Evolutionary conservation across 148 eudicot genomes (phyloP), one percentile per base, ranked within the genome.

Genomic region (Rhododendron vialii): DNA sequence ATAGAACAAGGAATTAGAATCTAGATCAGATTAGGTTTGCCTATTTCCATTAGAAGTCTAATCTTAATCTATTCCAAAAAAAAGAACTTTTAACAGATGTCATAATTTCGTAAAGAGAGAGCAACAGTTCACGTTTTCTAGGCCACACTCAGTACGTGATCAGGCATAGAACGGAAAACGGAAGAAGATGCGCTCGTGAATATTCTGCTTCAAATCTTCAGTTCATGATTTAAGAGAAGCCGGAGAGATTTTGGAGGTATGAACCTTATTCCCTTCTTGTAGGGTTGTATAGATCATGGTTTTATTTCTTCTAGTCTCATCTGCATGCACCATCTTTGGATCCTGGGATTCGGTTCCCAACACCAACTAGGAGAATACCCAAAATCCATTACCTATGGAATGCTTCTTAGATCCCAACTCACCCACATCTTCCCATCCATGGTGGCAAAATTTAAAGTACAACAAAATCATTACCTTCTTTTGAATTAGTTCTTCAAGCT

Each of bases 401-500:
- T 82, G 48, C 47, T 38, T 82, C 45, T 22, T 57, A 7, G 45
- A 35, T 9, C 57, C 38, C 63, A 45, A 28, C 43, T 18, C n/a
- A 7, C 48, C 35, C 48, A 33, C 13, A 79, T 4, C 53, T 48
- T 3, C 24, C 38, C 69, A 55, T 55, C 47, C 36, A 65, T 5
- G 28, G 81, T 33, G 36, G 53, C 69, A 82, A 53, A 10, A 15
- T 3, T 1, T 1, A 41, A 13, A 69, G 13, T 35, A 33, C 47
- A n/a, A 57, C 47, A 41, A 41, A 45, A 48, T 17, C 41, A 84
- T 86, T 84, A 94, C 99, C 92, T 97, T 97, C 87, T 77, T 87
- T 65, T 93, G 96, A 84, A 97, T 89, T 59, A 95, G 92, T 84
- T 94, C 99, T 71, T 93, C 93, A 71, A 97, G 91, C 91, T 97